phyloP scores from a whole-genome alignment of 139 green algal genomes.

The Gonium pectorale region DNA sequence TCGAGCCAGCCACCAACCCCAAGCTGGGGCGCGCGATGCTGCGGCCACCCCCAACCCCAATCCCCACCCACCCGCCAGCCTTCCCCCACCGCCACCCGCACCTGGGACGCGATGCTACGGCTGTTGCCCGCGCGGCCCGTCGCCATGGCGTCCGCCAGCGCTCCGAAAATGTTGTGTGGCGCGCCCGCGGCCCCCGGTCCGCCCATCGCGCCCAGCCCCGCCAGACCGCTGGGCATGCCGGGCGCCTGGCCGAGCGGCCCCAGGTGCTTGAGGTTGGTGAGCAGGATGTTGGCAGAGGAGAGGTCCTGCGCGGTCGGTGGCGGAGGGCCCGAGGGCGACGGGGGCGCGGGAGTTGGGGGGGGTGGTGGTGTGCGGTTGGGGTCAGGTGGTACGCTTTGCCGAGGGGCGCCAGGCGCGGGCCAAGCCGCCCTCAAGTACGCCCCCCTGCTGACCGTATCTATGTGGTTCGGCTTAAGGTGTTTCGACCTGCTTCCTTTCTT shows the following conservation, averaged over 20 bases:
- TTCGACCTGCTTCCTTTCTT: no score
- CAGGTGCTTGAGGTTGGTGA: neutral
- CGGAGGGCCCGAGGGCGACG: neutral
- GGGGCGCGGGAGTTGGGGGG: neutral
- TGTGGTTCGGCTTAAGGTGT: no score
- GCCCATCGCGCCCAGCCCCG: neutral
- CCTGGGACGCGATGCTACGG: neutral
- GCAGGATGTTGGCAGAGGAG: constrained; percentile 38
- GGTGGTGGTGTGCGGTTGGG: neutral
- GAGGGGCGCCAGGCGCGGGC: no score
- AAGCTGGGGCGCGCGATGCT: no score
- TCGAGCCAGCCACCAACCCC: no score
- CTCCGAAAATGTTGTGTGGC: constrained; percentile 4
- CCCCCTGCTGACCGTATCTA: no score
- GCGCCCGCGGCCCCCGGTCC: neutral
- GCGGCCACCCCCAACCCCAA: no score
- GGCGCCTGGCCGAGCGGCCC: neutral
- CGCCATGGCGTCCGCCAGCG: constrained; percentile 21
- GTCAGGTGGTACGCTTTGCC: no score
- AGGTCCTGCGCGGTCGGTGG: constrained; percentile 4
- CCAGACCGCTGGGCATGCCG: neutral
- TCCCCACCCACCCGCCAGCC: neutral
- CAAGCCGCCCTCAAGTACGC: no score
- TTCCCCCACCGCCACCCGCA: neutral
- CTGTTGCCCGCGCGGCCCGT: neutral